These are phyloP conservation scores for Panicum virgatum DNA, from an alignment of 202 grass and related monocot species.

Conservation along the genomic window DNA sequence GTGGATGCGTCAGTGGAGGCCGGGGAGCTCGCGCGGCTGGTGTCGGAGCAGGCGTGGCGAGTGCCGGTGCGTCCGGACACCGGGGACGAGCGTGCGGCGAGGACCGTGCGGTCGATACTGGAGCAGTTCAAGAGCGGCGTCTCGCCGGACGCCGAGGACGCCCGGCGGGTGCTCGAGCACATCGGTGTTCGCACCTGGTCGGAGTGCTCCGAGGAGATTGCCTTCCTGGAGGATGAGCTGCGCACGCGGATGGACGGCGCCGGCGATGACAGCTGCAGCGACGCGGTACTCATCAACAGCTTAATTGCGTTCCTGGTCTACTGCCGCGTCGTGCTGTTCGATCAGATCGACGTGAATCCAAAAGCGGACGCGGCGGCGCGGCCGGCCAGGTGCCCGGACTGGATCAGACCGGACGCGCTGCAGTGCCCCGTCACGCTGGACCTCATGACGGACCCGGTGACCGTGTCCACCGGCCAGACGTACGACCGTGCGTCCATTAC, in stretches of 20 bases:
- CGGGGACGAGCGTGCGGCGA: constrained; percentile 36
- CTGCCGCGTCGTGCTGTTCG: constrained; percentile 71
- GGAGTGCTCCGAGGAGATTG: constrained; percentile 77
- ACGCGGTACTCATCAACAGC: constrained; percentile 38
- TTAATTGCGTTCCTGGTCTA: constrained; percentile 65
- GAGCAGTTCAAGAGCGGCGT: constrained; percentile 64
- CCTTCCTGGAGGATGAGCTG: constrained; percentile 56
- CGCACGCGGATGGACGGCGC: constrained; percentile 20
- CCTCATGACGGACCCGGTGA: constrained; percentile 87
- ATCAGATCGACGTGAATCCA: constrained; percentile 31
- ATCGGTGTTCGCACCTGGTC: constrained; percentile 61
- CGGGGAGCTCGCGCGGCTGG: constrained; percentile 52
- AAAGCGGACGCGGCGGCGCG: neutral
- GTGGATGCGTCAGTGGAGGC: constrained; percentile 37
- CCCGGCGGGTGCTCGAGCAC: constrained; percentile 53
- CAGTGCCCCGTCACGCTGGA: constrained; percentile 89
- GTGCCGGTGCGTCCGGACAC: constrained; percentile 36
- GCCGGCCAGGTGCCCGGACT: constrained; percentile 49
- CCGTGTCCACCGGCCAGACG: constrained; percentile 76
- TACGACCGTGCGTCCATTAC: constrained; percentile 81
- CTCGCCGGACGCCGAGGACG: constrained; percentile 47
- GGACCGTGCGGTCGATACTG: constrained; percentile 60
- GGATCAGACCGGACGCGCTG: constrained; percentile 61
- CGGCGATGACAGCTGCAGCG: constrained; percentile 10
- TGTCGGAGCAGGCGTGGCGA: constrained; percentile 56